These are phyloP conservation scores for Melocanna baccifera DNA, from an alignment of 176 grass and related monocot species.

Conservation along the genomic window DNA sequence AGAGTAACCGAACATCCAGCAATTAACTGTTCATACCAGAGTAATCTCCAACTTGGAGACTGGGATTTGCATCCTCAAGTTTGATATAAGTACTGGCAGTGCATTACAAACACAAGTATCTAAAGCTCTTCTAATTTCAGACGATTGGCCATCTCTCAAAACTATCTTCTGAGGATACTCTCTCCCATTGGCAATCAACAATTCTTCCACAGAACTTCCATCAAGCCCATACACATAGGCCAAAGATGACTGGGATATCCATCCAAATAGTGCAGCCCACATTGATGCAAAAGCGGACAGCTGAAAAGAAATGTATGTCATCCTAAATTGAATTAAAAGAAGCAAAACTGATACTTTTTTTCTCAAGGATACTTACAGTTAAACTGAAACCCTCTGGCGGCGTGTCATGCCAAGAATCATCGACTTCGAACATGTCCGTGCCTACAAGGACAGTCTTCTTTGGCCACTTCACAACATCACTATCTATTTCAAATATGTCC, in stretches of 20 bases:
- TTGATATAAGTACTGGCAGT: slow-evolving; percentile 50
- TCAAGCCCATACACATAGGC: slow-evolving; percentile 69
- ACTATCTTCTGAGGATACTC: slow-evolving; percentile 62
- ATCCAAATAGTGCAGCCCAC: slow-evolving; percentile 72
- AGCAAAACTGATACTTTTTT: background rate
- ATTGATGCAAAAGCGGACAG: slow-evolving; percentile 74
- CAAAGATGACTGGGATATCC: slow-evolving; percentile 71
- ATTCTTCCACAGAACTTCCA: slow-evolving; percentile 46
- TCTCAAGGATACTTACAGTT: slow-evolving; percentile 44
- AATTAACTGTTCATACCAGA: slow-evolving; percentile 59
- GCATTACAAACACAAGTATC: slow-evolving; percentile 66
- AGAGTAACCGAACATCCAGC: background rate
- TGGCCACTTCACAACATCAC: slow-evolving; percentile 69
- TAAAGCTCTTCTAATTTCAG: slow-evolving; percentile 76
- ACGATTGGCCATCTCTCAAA: slow-evolving; percentile 62
- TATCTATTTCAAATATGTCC: slow-evolving; percentile 56
- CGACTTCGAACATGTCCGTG: slow-evolving; percentile 85
- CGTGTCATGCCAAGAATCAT: slow-evolving; percentile 87
- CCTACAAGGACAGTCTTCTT: slow-evolving; percentile 73
- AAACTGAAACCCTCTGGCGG: slow-evolving; percentile 80
- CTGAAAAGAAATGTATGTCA: slow-evolving; percentile 44
- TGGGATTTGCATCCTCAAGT: slow-evolving; percentile 56
- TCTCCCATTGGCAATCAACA: slow-evolving; percentile 57
- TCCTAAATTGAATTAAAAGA: slow-evolving; percentile 15
- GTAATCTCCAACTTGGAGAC: slow-evolving; percentile 78